Percentiles rank a stretch among this genome's conserved stretches.
Conservation (phyloP, 768 basidiomycete genomes). For the Leccinum olivaceopallidum region DNA sequence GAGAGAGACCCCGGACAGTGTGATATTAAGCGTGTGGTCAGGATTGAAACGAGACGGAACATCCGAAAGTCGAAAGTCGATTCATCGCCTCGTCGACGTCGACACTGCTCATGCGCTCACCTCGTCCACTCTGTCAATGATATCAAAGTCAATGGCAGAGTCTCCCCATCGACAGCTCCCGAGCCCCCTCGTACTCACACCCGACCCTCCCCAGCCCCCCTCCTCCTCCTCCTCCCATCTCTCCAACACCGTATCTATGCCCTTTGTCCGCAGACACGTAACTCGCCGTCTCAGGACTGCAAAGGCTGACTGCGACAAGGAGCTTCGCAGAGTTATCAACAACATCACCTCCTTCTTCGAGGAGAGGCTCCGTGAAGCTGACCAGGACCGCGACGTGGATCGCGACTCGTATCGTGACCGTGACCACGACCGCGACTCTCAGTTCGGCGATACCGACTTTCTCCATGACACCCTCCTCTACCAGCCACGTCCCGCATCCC, state of each 20-base stretch:
- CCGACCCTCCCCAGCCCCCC: slow-evolving; percentile 45
- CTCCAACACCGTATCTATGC: slow-evolving; percentile 85
- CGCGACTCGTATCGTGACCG: slow-evolving; percentile 51
- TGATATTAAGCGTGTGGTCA: neutral
- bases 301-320: slow-evolving; percentile 96
- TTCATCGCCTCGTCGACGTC: neutral
- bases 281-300: slow-evolving; percentile 90
- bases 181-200: slow-evolving; percentile 79
- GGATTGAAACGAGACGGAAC: slow-evolving; percentile 10
- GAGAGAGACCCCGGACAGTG: neutral
- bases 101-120: slow-evolving; percentile 7
- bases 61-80: neutral
- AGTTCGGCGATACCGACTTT: slow-evolving; percentile 52
- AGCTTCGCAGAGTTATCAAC: slow-evolving; percentile 90
- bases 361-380: slow-evolving; percentile 78
- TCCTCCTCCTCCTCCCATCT: slow-evolving; percentile 21
- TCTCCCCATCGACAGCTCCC: slow-evolving; percentile 55
- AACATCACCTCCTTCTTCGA: slow-evolving; percentile 96
- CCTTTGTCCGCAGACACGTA: slow-evolving; percentile 90
- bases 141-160: slow-evolving; percentile 27
- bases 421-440: slow-evolving; percentile 60
- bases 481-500: slow-evolving; percentile 55
- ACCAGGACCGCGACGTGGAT: slow-evolving; percentile 63
- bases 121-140: slow-evolving; percentile 13
- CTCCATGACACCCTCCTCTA: slow-evolving; percentile 64